phyloP scores from a whole-genome alignment of 2,329 filamentous ascomycete genomes.

The Aspergillus udagawae region DNA sequence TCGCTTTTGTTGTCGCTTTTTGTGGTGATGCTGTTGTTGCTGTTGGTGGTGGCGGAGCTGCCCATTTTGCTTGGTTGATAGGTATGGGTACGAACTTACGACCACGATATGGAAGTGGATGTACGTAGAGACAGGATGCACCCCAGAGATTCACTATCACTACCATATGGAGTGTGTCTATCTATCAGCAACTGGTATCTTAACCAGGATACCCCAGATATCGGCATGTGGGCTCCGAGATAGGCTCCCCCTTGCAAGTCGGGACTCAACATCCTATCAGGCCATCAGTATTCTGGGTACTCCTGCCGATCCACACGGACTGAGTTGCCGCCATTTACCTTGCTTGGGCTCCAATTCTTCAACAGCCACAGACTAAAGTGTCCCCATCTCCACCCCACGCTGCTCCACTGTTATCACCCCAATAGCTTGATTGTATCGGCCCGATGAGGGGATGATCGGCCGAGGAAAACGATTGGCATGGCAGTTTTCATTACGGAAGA shows the following conservation, averaged over 20 bases:
- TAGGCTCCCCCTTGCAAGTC: background rate
- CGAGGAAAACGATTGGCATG: slow-evolving; percentile 2
- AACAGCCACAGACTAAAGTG: background rate
- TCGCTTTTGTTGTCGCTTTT: slow-evolving; percentile 7
- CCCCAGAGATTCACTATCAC: too few relatives aligned
- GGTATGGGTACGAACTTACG: too few relatives aligned
- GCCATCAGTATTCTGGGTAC: too few relatives aligned
- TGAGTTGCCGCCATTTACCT: background rate
- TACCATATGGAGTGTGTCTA: too few relatives aligned
- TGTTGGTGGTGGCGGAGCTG: background rate
- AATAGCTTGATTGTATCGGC: background rate
- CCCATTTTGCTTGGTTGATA: background rate
- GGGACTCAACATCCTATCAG: too few relatives aligned
- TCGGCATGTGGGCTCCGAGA: background rate
- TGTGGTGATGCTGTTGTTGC: background rate
- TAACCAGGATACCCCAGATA: background rate
- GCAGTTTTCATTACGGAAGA: slow-evolving; percentile 7
- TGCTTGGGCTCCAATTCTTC: background rate
- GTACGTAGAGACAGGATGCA: too few relatives aligned
- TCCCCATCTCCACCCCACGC: slow-evolving; percentile 1
- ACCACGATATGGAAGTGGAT: too few relatives aligned
- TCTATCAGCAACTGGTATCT: too few relatives aligned
- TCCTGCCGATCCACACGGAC: background rate
- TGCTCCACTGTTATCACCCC: slow-evolving; percentile 1
- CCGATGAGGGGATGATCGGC: slow-evolving; percentile 1